Percentiles rank a stretch among this genome's conserved stretches.
Conservation (phyloP, 176 grass and related monocot genomes). For the Luzula sylvatica region DNA sequence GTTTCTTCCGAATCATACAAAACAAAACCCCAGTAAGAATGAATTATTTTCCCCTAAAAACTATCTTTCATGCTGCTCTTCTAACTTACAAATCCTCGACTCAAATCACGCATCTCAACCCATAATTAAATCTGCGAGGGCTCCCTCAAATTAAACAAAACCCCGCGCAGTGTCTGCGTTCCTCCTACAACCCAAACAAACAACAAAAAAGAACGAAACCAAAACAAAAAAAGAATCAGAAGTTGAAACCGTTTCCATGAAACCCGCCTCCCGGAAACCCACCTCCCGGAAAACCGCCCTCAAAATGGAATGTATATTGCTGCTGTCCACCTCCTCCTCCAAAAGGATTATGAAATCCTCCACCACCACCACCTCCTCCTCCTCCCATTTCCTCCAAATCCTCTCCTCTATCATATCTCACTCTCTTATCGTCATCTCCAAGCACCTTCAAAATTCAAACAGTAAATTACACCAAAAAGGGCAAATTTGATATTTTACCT, state of each 20-base stretch:
- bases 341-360: slow-evolving; percentile 69
- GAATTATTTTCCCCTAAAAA: too few species aligned
- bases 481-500: neutral
- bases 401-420: slow-evolving; percentile 81
- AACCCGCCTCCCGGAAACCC: slow-evolving; percentile 49
- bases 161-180: neutral
- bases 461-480: neutral
- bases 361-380: slow-evolving; percentile 51
- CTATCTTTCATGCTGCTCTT: too few species aligned
- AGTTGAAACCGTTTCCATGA: slow-evolving; percentile 46
- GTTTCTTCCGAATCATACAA: too few species aligned
- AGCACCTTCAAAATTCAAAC: slow-evolving; percentile 47
- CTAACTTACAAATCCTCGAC: too few species aligned
- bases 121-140: neutral
- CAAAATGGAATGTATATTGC: slow-evolving; percentile 69
- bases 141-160: neutral
- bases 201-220: neutral
- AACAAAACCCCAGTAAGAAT: too few species aligned
- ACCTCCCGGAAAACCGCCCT: slow-evolving; percentile 59
- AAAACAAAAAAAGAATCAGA: slow-evolving; percentile 19
- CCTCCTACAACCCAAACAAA: neutral
- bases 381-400: slow-evolving; percentile 73
- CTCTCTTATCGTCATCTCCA: slow-evolving; percentile 85
- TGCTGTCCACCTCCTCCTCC: too few species aligned
- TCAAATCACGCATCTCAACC: too few species aligned